phyloP scores from a whole-genome alignment of 2,329 filamentous ascomycete species.

The Tolypocladium tropicale region DNA sequence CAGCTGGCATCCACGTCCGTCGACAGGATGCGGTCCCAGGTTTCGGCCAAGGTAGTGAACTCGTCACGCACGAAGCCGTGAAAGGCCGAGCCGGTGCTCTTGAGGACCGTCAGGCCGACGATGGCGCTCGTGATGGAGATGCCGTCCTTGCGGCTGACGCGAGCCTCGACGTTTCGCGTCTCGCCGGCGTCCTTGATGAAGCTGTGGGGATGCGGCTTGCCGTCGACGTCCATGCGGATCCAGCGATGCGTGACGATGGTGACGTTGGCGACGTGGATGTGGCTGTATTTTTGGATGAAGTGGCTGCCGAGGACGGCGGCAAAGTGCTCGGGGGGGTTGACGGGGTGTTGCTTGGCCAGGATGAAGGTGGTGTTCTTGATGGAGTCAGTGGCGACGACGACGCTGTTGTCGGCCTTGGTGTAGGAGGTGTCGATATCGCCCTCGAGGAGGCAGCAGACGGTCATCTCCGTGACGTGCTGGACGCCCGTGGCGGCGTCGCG shows the following conservation, averaged over 20 bases:
- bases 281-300: conserved; percentile 78
- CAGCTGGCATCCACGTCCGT: conserved; percentile 84
- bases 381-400: conserved; percentile 91
- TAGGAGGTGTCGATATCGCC: conserved; percentile 87
- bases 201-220: conserved; percentile 86
- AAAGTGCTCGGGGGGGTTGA: conserved; percentile 88
- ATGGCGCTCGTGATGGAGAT: conserved; percentile 72
- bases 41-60: conserved; percentile 82
- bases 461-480: conserved; percentile 90
- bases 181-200: conserved; percentile 88
- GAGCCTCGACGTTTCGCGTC: conserved; percentile 71
- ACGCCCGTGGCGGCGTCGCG: conserved; percentile 64
- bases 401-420: conserved; percentile 87
- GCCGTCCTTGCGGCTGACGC: conserved; percentile 55
- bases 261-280: conserved; percentile 79
- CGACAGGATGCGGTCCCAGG: conserved; percentile 89
- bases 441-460: conserved; percentile 83
- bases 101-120: conserved; percentile 75
- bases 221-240: conserved; percentile 80
- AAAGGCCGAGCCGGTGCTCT: conserved; percentile 94
- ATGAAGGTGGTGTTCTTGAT: conserved; percentile 98
- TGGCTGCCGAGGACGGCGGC: conserved; percentile 76
- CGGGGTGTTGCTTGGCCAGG: conserved; percentile 84
- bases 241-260: conserved; percentile 79
- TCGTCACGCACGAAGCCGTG: conserved; percentile 89